Percentiles rank a stretch among this genome's conserved stretches.
These are phyloP conservation scores for Leptodermis oblonga DNA, from an alignment of 257 asterid species.

Conservation along the genomic window DNA sequence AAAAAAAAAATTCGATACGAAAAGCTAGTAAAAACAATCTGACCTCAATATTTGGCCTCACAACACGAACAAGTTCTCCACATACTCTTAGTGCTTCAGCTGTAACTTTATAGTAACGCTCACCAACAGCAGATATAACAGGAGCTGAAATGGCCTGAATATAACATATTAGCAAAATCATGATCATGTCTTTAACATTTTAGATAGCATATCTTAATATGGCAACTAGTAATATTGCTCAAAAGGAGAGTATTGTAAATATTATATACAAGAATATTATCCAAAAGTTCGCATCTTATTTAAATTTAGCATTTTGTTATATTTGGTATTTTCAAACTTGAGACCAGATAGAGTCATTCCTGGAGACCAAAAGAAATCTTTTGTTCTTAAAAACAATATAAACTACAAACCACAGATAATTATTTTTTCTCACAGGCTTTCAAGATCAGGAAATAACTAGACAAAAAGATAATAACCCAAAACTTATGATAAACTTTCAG, in stretches of 20 bases:
- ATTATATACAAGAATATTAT: neutral
- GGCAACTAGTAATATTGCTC: neutral
- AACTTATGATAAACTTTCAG: neutral
- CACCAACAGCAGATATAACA: conserved; percentile 91
- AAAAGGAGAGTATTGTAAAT: neutral
- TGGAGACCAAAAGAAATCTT: neutral
- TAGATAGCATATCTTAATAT: neutral
- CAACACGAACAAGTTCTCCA: conserved; percentile 94
- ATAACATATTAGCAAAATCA: conserved; percentile 16
- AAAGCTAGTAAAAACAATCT: conserved; percentile 17
- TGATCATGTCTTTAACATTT: neutral
- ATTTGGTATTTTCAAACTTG: neutral
- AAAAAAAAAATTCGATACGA: neutral
- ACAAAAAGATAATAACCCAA: neutral
- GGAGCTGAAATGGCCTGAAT: conserved; percentile 85
- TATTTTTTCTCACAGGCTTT: neutral
- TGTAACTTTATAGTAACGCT: conserved; percentile 93
- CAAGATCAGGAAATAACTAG: neutral
- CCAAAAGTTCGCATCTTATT: neutral
- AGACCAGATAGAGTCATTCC: neutral
- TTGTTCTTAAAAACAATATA: neutral
- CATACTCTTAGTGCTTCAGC: conserved; percentile 98
- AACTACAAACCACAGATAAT: neutral
- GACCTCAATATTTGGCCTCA: conserved; percentile 87
- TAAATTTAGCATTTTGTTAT: neutral